Evolutionary conservation across 345 rosid species (phyloP), one percentile per base, ranked within the genome.

Genomic region (Salix purpurea): DNA sequence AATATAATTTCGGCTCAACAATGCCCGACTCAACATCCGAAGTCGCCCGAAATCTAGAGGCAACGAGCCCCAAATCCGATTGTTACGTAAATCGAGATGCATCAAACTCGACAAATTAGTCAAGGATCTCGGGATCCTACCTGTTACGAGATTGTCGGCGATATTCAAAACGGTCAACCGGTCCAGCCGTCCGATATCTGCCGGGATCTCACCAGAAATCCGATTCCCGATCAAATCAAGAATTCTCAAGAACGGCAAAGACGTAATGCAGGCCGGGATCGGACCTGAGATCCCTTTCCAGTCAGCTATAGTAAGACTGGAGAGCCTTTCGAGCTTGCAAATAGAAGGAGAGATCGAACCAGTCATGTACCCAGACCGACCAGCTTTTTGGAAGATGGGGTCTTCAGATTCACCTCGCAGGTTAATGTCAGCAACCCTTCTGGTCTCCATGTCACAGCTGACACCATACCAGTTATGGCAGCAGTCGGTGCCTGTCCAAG

Each of bases 351-450:
- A 86, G 78, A 94, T 91, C 65, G 78, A 68, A 0, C 97, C 98
- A 50, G 91, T 92, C 97, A 92, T 94, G 88, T 34, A 90, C 11
- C 97, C 97, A 72, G 95, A 74, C 10, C 92, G 85, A 65, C 78
- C 83, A 23, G 97, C 87, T 65, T 86, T 80, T 56, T 86, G 80
- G 76, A 89, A 92, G 14, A 94, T 86, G 7, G 98, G 97, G 65
- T 94, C 97, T 62, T 92, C 90, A 2, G 98, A 91, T 77, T 94
- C 97, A 7, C 98, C 98, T 1, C 98, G 89, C 71, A 95, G 97
- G 84, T 85, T 93, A 34, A 95, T 87, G 80, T 91, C 99, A 14
- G 99, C 96, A 42, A 95, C 96, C 56, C 84, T 89, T 78, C 72
- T 77, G 68, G 90, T 86, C 71, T 88, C 73, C 19, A 72, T 78